Base-by-base conservation (phyloP, 176 grass and related monocot species). In the Alopecurus myosuroides region DNA sequence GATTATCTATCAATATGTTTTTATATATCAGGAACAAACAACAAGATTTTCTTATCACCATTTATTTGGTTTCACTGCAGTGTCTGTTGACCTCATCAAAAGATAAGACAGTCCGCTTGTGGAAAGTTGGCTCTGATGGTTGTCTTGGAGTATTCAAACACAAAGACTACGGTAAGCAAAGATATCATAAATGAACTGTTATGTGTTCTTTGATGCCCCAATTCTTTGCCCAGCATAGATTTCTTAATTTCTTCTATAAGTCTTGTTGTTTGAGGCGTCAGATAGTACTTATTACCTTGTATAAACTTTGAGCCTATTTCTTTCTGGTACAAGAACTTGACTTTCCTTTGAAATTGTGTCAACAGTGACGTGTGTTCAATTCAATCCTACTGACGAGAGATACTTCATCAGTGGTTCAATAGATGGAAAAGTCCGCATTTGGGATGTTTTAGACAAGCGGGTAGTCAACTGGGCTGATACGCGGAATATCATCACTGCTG, bases 351-450 rank as follows among this genome's bases (percentile, higher is more conserved):
- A 33, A 45, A 79, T 71, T 79, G 22, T 79, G 9, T 57, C 46
- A 76, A 68, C 88, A 99, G 97, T 99, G 30, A 99, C 97, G 6
- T 92, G 89, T 48, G 86, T 99, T 56, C 93, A 99, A 25, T 99
- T 99, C 93, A 92, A 88, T 82, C 97, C 97, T 55, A 56, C 79
- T 49, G 86, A 94, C 61, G 93, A 99, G 41, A 82, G 36, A 56
- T 87, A 90, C 86, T 99, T 99, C 81, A 92, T 96, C 40, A 99
- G 86, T 37, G 97, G 97, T 68, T 99, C 97, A 37, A 82, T 96
- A 82, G 97, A 99, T 85, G 88, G 97, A 13, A 96, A 94, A 92
- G 89, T 94, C 70, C 91, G 97, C 28, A 86, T 94, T 82, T 99
- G 97, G 97, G 83, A 83, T 89, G 81, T 89, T 84, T 71, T 85